phyloP scores from a whole-genome alignment of 2,329 filamentous ascomycete species.

The Penicillium fuscoglaucum region DNA sequence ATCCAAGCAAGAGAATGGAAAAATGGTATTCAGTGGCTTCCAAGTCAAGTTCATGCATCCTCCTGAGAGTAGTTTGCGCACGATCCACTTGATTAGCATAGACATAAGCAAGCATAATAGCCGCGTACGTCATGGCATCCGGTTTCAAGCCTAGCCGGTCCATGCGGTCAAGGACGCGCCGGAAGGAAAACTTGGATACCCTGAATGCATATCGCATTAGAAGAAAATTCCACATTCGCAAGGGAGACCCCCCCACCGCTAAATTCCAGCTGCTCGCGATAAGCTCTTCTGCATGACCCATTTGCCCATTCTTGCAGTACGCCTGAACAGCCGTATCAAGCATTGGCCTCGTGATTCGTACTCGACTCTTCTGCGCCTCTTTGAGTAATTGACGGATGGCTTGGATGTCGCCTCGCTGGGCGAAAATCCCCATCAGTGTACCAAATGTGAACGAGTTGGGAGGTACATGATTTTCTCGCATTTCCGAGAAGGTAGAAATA shows the following conservation, averaged over 20 bases:
- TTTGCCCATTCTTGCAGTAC: slow-evolving; percentile 60
- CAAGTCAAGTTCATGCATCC: slow-evolving; percentile 40
- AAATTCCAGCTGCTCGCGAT: slow-evolving; percentile 57
- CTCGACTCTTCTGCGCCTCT: slow-evolving; percentile 56
- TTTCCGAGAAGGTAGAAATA: slow-evolving; percentile 61
- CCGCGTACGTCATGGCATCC: slow-evolving; percentile 60
- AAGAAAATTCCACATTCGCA: slow-evolving; percentile 75
- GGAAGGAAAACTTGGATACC: slow-evolving; percentile 57
- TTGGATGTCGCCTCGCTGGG: slow-evolving; percentile 70
- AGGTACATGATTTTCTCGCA: slow-evolving; percentile 51
- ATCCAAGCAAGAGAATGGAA: slow-evolving; percentile 48
- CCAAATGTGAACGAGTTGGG: slow-evolving; percentile 68
- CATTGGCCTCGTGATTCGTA: slow-evolving; percentile 59
- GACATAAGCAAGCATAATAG: slow-evolving; percentile 60
- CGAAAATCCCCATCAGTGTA: slow-evolving; percentile 71
- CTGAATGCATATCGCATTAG: slow-evolving; percentile 67
- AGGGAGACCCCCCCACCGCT: slow-evolving; percentile 54
- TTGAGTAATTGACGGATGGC: slow-evolving; percentile 66
- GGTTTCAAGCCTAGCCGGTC: slow-evolving; percentile 50
- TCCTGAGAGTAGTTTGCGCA: slow-evolving; percentile 54
- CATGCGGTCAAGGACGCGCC: slow-evolving; percentile 59
- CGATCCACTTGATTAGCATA: slow-evolving; percentile 55
- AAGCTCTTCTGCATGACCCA: slow-evolving; percentile 59
- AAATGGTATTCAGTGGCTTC: slow-evolving; percentile 48
- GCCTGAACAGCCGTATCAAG: slow-evolving; percentile 66